Evolutionary conservation across 2,329 filamentous ascomycete genomes (phyloP).

Genomic region (Chrysoporthe puriensis): DNA sequence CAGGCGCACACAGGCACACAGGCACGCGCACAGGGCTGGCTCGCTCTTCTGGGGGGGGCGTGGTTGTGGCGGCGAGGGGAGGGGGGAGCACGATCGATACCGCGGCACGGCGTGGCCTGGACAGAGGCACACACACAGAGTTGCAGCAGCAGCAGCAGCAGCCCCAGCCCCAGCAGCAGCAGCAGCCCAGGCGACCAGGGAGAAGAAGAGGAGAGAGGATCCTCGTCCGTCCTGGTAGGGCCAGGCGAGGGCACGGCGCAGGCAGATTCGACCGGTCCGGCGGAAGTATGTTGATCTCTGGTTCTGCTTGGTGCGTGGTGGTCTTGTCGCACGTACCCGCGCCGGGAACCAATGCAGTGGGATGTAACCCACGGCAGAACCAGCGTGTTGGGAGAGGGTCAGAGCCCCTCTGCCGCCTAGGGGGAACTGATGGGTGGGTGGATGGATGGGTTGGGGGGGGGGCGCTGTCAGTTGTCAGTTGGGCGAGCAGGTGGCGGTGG

Average conservation of each 20-base stretch:
- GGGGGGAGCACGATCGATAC: too few species aligned
- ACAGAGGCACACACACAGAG: too few species aligned
- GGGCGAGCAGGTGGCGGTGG: background rate
- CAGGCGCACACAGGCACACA: too few species aligned
- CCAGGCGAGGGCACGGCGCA: background rate
- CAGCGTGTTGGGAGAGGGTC: constrained; percentile 4
- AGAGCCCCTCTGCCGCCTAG: background rate
- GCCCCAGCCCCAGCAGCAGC: too few species aligned
- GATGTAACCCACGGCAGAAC: constrained; percentile 1
- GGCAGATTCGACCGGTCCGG: constrained; percentile 3
- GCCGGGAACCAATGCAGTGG: constrained; percentile 10
- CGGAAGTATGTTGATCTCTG: background rate
- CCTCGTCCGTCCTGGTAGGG: background rate
- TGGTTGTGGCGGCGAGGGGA: too few species aligned
- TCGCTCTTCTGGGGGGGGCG: too few species aligned
- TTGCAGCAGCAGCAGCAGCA: too few species aligned
- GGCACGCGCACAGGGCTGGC: too few species aligned
- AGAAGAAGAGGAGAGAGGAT: too few species aligned
- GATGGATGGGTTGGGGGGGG: background rate
- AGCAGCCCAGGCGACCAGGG: background rate
- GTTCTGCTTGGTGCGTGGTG: background rate
- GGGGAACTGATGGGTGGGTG: background rate
- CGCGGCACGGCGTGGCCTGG: too few species aligned
- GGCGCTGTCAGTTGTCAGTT: background rate
- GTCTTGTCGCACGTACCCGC: background rate